Base-by-base conservation (phyloP, 2,329 filamentous ascomycete species). In the Alternaria panax region DNA sequence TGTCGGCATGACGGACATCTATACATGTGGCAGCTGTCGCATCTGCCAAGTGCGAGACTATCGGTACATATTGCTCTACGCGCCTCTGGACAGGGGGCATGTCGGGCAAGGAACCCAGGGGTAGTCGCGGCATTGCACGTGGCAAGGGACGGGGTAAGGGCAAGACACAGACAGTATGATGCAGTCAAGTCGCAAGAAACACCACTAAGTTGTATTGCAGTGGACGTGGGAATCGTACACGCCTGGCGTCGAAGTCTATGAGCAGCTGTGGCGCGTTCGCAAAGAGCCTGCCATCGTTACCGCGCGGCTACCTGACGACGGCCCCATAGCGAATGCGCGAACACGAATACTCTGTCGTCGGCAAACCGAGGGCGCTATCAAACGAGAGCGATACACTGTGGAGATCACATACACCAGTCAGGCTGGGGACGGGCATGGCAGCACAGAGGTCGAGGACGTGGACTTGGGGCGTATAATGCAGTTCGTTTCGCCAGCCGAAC, bases 201-300 rank as follows among this genome's bases (percentile, higher is more conserved):
- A 32, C n/a, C 24, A 20, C 51, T 69, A 9, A 64, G 20, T 28
- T 9, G 7, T 41, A 16, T 14, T 8, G 5, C 32, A 77, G 74
- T 74, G 71, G 69, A 60, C 70, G 51, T 75, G 69, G 67, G 70
- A 75, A 25, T 59, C 32, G 2, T 77, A 77, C 36, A 67, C 51
- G 14, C 74, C 75, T 2, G 64, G 60, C 8, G 67, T 68, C 1
- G 67, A 72, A 25, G 62, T 75, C 28, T 75, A 75, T 59, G 60
- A 75, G 24, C 65, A 65, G 34, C 65, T 76, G 36, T 75, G 66
- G 64, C 73, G 66, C 53, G 36, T 75, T 20, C 73, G 67, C 54
- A 67, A 66, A 59, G 69, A 64, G 4, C 71, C 72, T 8, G 67
- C 71, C 1, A 57, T 54, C n/a, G 70, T 78, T 9, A 73, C 70